These are phyloP conservation scores for Fraxinus platypoda DNA, from an alignment of 305 asterid species.

Conservation along the genomic window DNA sequence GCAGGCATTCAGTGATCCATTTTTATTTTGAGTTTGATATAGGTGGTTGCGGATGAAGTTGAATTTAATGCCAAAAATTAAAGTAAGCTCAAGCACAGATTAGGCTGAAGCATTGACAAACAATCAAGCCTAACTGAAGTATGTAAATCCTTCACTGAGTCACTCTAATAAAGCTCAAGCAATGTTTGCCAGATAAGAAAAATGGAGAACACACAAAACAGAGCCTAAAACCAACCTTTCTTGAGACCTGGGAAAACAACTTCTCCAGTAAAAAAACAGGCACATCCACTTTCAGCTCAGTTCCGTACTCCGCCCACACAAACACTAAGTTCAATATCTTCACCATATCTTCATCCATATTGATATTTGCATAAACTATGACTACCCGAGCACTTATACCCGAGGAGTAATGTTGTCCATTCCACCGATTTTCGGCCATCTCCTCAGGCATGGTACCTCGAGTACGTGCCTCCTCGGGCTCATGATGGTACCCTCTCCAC, in stretches of 20 bases:
- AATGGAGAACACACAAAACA: background rate
- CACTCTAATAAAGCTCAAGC: background rate
- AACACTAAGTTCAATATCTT: constrained; percentile 79
- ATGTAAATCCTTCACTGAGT: background rate
- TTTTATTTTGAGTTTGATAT: background rate
- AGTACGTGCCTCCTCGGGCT: no score
- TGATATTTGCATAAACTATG: no score
- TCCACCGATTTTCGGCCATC: no score
- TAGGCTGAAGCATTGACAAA: background rate
- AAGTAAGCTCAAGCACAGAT: background rate
- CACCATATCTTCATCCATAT: constrained; percentile 58
- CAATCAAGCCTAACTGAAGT: background rate
- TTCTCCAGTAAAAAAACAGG: constrained; percentile 76
- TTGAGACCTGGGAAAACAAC: constrained; percentile 74
- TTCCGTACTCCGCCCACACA: constrained; percentile 89
- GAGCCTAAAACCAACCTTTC: constrained; percentile 57
- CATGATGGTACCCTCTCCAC: no score
- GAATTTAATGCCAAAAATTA: background rate
- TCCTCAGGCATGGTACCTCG: no score
- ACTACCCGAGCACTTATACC: no score
- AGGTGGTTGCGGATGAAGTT: background rate
- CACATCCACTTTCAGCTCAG: constrained; percentile 68
- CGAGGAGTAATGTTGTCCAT: no score
- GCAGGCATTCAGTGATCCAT: background rate
- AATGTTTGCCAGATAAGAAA: background rate